Evolutionary conservation across 768 basidiomycete species (phyloP).

Genomic region (Termitomyces sp.): DNA sequence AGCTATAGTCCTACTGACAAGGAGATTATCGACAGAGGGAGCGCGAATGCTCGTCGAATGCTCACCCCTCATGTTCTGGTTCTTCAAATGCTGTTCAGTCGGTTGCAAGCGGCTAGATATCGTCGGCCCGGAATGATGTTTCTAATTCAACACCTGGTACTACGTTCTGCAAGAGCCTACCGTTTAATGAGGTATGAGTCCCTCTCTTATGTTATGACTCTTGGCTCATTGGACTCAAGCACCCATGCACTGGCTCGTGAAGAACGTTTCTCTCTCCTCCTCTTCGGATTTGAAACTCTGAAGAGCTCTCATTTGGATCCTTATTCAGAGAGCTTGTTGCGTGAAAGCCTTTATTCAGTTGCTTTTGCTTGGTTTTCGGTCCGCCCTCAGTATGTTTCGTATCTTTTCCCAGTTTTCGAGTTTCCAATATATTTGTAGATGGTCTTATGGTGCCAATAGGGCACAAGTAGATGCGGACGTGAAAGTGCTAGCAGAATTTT

Average conservation of each 20-base stretch:
- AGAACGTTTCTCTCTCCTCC: slow-evolving; percentile 81
- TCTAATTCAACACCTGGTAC: slow-evolving; percentile 77
- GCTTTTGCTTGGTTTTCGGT: slow-evolving; percentile 94
- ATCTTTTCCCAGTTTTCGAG: neutral
- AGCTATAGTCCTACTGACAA: slow-evolving; percentile 91
- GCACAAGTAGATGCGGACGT: slow-evolving; percentile 88
- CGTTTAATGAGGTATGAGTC: slow-evolving; percentile 65
- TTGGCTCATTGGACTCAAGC: slow-evolving; percentile 34
- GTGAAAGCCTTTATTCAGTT: slow-evolving; percentile 71
- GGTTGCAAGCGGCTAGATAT: slow-evolving; percentile 92
- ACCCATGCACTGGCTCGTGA: slow-evolving; percentile 92
- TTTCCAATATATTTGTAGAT: slow-evolving; percentile 43
- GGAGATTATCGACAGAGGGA: slow-evolving; percentile 71
- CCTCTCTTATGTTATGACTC: neutral
- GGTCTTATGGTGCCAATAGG: slow-evolving; percentile 94
- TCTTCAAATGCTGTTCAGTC: slow-evolving; percentile 84
- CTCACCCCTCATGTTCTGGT: slow-evolving; percentile 82
- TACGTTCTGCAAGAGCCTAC: slow-evolving; percentile 73
- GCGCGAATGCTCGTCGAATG: slow-evolving; percentile 65
- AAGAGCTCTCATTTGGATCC: slow-evolving; percentile 85
- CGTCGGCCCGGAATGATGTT: slow-evolving; percentile 80
- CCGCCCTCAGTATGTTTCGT: slow-evolving; percentile 73
- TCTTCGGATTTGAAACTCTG: slow-evolving; percentile 91
- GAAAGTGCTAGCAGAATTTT: slow-evolving; percentile 81
- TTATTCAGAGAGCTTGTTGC: slow-evolving; percentile 70